These are phyloP conservation scores for Pseudisothecium myosuroides DNA, from an alignment of 225 moss, liverwort and hornwort genomes.

Conservation along the genomic window DNA sequence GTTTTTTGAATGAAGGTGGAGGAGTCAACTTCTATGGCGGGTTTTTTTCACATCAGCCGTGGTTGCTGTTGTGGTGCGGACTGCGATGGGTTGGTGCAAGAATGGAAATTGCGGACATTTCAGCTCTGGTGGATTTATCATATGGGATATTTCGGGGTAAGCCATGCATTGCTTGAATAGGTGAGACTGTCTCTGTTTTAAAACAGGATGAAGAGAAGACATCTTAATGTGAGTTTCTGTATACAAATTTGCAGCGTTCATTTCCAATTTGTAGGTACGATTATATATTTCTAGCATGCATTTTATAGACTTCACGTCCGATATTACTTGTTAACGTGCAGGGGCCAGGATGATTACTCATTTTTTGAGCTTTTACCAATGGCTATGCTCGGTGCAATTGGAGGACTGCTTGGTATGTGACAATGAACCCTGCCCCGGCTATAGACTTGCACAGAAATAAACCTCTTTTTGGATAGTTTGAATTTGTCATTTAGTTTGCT, in stretches of 20 bases:
- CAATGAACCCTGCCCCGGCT: not conserved
- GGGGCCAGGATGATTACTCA: conserved; percentile 98
- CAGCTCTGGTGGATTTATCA: conserved; percentile 98
- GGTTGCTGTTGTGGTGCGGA: conserved; percentile 97
- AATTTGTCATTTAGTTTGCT: not conserved
- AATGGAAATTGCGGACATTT: conserved; percentile 99
- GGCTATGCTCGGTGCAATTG: conserved; percentile 97
- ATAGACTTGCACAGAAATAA: not conserved
- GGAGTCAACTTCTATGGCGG: conserved; percentile 97
- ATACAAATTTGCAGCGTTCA: not conserved
- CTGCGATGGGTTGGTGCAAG: conserved; percentile 99
- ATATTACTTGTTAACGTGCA: conserved; percentile 8
- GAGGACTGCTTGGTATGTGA: conserved; percentile 77
- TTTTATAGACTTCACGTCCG: not conserved
- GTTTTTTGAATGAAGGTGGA: conserved; percentile 60
- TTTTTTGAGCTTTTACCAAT: conserved; percentile 94
- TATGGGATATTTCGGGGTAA: conserved; percentile 99
- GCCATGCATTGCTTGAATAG: not conserved
- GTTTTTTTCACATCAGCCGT: conserved; percentile 99
- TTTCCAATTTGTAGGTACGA: not conserved
- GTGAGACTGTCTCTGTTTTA: not conserved
- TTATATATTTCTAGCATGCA: not conserved
- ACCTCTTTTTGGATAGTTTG: not conserved
- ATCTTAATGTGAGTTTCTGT: not conserved
- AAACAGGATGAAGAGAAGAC: not conserved